Evolutionary conservation across 306 rosid genomes (phyloP), one percentile per base, ranked within the genome.

Genomic region (Senna tora): DNA sequence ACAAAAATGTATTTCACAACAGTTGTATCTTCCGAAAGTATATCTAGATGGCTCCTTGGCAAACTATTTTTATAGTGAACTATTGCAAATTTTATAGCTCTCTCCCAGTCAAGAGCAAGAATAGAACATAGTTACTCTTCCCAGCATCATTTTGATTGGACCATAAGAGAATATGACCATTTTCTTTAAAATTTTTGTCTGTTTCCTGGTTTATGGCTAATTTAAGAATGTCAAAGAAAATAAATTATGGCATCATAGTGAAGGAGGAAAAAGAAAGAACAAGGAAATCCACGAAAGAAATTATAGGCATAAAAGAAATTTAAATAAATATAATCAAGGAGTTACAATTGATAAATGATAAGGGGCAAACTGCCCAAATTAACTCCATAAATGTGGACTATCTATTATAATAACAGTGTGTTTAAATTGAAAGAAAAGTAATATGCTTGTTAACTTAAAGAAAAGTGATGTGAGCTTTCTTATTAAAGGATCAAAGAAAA

Each of bases 181-280:
- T 64, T 63, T 66, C 55, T 6, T 14, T 61, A 21, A 14, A 9
- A 74, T 25, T 16, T 21, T 22, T 16, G 36, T 54, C 39, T 20
- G 16, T 59, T 60, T 38, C 42, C 77, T 36, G 21, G n/a, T 52
- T 65, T 32, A 42, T 74, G 56, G 20, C 32, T 50, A 74, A 16
- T 54, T 43, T 13, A 54, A 13, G 65, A 74, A 51, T 41, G 72
- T 39, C 22, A 54, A 74, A 53, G 21, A 66, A 65, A 52, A 52
- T 7, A 25, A 25, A 25, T 1, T 25, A 25, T 15, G 1, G 19
- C 4, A 51, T 7, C 34, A 20, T 25, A 25, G 3, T 25, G n/a
- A 25, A 25, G 30, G 30, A 25, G 30, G 30, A 3, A 3, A 3
- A 3, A 3, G 30, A 13, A 21, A 25, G 32, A 13, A 50, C 14